Percentiles rank a stretch among this genome's conserved stretches.
phyloP scores from a whole-genome alignment of 768 basidiomycete species.

The Tylopilus subfusipes region DNA sequence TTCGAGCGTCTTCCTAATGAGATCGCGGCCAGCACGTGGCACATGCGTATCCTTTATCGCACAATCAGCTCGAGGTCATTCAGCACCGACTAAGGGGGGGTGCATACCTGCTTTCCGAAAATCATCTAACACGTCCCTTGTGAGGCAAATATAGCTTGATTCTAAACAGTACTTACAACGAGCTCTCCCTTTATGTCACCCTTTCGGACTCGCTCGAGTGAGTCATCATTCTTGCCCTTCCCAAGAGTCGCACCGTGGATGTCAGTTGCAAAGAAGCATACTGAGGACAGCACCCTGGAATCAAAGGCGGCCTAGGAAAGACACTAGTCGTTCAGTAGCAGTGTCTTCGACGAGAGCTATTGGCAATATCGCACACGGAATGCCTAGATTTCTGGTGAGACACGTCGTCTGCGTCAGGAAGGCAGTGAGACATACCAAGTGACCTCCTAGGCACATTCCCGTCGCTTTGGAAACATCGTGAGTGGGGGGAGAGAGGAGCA shows the following conservation, averaged over 20 bases:
- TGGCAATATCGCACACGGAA: conserved; percentile 44
- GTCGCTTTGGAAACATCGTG: conserved; percentile 48
- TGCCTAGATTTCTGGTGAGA: conserved; percentile 34
- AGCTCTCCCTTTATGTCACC: conserved; percentile 88
- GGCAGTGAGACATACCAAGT: conserved; percentile 59
- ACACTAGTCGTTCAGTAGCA: background rate
- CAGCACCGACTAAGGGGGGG: background rate
- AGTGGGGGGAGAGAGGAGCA: background rate
- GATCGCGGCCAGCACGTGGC: conserved; percentile 77
- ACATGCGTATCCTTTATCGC: conserved; percentile 81
- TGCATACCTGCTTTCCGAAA: conserved; percentile 83
- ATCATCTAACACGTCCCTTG: conserved; percentile 63
- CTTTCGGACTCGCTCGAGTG: conserved; percentile 64
- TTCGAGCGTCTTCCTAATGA: conserved; percentile 80
- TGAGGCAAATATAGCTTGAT: background rate
- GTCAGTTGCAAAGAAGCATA: conserved; percentile 96
- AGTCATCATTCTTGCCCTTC: conserved; percentile 79
- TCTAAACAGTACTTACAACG: conserved; percentile 48
- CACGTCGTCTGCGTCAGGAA: background rate
- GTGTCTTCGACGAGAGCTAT: background rate
- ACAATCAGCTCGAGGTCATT: background rate
- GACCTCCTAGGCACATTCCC: conserved; percentile 89
- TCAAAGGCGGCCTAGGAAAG: conserved; percentile 78
- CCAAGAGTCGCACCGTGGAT: conserved; percentile 87
- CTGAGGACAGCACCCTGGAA: conserved; percentile 71